phyloP scores from a whole-genome alignment of 306 rosid species.

The Quercus robur region DNA sequence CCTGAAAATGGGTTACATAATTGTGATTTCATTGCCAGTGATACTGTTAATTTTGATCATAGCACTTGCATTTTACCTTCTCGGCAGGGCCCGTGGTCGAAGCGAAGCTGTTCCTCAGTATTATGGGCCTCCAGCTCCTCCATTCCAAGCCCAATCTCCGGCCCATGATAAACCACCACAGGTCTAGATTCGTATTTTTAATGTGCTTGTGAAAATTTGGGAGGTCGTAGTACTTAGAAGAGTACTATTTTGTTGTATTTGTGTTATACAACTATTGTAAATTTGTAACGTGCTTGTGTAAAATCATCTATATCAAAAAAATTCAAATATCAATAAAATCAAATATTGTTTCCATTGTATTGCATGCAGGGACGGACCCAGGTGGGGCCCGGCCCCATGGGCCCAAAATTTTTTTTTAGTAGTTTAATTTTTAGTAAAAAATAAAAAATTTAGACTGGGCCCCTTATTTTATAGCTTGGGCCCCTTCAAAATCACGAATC shows the following conservation, averaged over 20 bases:
- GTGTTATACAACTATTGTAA: neutral
- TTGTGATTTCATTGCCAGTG: slow-evolving; percentile 51
- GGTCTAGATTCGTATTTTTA: neutral
- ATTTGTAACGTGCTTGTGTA: neutral
- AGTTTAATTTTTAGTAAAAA: too few species aligned
- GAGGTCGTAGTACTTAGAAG: neutral
- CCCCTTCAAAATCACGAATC: too few species aligned
- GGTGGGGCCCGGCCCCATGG: too few species aligned
- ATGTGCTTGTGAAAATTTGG: neutral
- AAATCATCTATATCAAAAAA: too few species aligned
- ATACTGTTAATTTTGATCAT: slow-evolving; percentile 46
- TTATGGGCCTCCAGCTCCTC: slow-evolving; percentile 51
- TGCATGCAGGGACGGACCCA: too few species aligned
- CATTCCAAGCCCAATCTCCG: slow-evolving; percentile 23
- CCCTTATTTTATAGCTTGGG: too few species aligned
- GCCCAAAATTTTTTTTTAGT: too few species aligned
- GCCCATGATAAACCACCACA: slow-evolving; percentile 17
- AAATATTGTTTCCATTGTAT: too few species aligned
- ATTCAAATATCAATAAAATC: too few species aligned
- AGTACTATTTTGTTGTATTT: neutral
- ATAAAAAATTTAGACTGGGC: too few species aligned
- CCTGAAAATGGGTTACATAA: slow-evolving; percentile 29
- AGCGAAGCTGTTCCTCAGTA: slow-evolving; percentile 25
- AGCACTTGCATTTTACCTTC: slow-evolving; percentile 48
- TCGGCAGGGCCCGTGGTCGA: slow-evolving; percentile 41